Base-by-base conservation (phyloP, 345 rosid species). In the Excoecaria cochinchinensis region DNA sequence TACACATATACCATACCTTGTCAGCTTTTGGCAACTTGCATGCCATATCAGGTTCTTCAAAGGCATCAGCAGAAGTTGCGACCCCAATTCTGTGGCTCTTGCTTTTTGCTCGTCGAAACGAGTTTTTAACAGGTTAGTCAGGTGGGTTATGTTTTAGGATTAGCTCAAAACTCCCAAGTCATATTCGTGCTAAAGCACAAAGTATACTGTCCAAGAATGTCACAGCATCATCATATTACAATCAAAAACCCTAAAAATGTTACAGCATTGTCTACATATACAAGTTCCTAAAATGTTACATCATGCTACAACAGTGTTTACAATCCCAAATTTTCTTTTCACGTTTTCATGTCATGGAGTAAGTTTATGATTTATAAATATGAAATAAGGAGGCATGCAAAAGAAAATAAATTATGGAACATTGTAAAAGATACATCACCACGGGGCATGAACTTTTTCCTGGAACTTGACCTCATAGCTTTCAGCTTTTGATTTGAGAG, bases 381-480 rank as follows among this genome's bases (percentile, higher is more conserved):
- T 24, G 63, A 42, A 47, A 62, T 71, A 59, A 50, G 21, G 40
- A 76, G 17, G 22, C 60, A 69, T 31, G 31, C 19, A 16, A 38
- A 22, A 21, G 42, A 47, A 5, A 62, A 44, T 5, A 31, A 8
- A 46, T 3, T 63, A 39, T 44, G 12, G 48, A 36, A 48, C 47
- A 17, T 21, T 2, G 9, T 9, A 31, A 57, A 50, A 46, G 69
- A 52, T 50, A 73, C 42, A 64, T 90, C 78, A 90, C 94, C 90
- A 90, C 51, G 92, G 88, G 31, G 90, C 85, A 50, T 67, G 75
- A 39, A 85, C 89, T 74, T 77, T 86, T 74, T 82, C 85, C 72
- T 76, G 81, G 81, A 90, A 90, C 77, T 76, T 82, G 40, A 77
- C 77, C 79, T 86, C 87, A 39, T 84, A 83, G 63, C 73, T 84